Evolutionary conservation across 495 filamentous ascomycete genomes (phyloP).

Genomic region (Oleoguttula mirabilis): DNA sequence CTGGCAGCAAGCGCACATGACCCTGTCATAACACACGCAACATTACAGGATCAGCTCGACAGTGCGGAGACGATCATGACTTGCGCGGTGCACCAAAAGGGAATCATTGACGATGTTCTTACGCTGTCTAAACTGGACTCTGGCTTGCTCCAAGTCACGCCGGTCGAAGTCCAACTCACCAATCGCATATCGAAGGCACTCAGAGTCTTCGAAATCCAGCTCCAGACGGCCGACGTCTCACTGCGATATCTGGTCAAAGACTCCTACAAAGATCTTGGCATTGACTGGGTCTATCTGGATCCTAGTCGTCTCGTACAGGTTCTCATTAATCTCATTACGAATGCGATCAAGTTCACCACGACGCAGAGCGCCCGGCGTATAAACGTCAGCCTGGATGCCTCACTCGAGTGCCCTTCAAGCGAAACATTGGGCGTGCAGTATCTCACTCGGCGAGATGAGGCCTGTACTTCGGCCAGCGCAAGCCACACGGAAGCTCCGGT

Average conservation of each 20-base stretch:
- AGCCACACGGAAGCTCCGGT: conserved; percentile 55
- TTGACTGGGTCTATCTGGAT: conserved; percentile 61
- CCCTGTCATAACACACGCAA: conserved; percentile 20
- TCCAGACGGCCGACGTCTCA: conserved; percentile 53
- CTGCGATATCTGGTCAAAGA: conserved; percentile 48
- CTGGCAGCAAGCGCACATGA: conserved; percentile 25
- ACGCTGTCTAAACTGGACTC: conserved; percentile 77
- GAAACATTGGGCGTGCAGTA: conserved; percentile 32
- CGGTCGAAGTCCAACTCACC: conserved; percentile 53
- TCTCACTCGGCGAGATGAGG: conserved; percentile 28
- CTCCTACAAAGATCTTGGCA: conserved; percentile 39
- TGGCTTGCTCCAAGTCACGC: conserved; percentile 54
- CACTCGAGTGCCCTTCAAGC: conserved; percentile 38
- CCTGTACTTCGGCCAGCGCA: conserved; percentile 36
- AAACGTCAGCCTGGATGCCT: conserved; percentile 57
- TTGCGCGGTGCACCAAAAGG: conserved; percentile 66
- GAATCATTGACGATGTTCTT: conserved; percentile 69
- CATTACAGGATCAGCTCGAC: conserved; percentile 51
- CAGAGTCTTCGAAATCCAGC: conserved; percentile 61
- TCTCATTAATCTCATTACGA: conserved; percentile 40
- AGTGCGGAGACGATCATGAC: conserved; percentile 63
- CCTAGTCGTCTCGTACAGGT: conserved; percentile 61
- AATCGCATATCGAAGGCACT: conserved; percentile 52
- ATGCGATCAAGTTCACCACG: conserved; percentile 37
- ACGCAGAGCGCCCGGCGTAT: conserved; percentile 47